Conservation (phyloP, 2,329 filamentous ascomycete species). For the Fonsecaea erecta region DNA sequence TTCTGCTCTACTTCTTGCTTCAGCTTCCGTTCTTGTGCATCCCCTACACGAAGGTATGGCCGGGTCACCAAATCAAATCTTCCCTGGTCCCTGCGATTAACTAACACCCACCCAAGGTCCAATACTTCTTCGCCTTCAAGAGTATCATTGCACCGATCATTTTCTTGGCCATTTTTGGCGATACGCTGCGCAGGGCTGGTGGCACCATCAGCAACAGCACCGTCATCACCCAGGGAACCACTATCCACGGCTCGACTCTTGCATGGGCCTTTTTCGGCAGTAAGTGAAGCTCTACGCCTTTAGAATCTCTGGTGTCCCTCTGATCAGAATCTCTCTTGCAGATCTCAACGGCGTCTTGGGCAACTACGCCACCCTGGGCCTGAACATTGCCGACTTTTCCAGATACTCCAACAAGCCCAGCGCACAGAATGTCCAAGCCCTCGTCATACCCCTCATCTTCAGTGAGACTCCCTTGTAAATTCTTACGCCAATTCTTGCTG, state of each 20-base stretch:
- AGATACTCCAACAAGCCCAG: constrained; percentile 36
- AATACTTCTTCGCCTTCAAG: constrained; percentile 36
- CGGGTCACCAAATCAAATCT: not conserved
- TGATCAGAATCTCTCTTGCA: constrained; percentile 20
- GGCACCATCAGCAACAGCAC: constrained; percentile 34
- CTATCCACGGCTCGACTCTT: constrained; percentile 27
- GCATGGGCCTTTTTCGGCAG: constrained; percentile 34
- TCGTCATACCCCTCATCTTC: constrained; percentile 35
- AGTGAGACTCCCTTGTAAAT: constrained; percentile 17
- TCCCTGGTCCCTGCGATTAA: not conserved
- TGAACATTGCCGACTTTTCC: constrained; percentile 37
- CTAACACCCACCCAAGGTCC: constrained; percentile 21
- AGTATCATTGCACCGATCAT: constrained; percentile 34
- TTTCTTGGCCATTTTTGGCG: constrained; percentile 33
- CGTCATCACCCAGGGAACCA: constrained; percentile 31
- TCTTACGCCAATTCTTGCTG: constrained; percentile 10
- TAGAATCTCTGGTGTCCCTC: not conserved
- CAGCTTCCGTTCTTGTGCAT: constrained; percentile 53
- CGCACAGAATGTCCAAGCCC: constrained; percentile 34
- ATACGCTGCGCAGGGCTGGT: constrained; percentile 31
- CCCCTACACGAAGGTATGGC: constrained; percentile 27
- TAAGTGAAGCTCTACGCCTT: constrained; percentile 18
- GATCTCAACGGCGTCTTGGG: constrained; percentile 36
- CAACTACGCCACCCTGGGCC: constrained; percentile 35
- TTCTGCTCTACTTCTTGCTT: constrained; percentile 51